Percentiles rank a stretch among this genome's conserved stretches.
phyloP scores from a whole-genome alignment of 306 rosid genomes.

The Clitoria ternatea region DNA sequence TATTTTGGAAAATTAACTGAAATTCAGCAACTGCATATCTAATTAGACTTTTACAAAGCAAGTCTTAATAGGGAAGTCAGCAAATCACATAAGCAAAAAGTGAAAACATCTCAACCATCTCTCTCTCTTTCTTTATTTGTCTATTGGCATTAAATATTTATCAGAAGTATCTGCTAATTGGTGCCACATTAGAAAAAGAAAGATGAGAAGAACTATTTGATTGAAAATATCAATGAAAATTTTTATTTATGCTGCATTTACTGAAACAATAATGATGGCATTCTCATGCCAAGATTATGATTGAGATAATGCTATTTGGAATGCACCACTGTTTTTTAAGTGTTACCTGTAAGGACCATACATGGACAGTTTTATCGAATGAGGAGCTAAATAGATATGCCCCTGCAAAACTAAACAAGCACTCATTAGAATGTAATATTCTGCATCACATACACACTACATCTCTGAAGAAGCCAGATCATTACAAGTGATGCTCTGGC shows the following conservation, averaged over 20 bases:
- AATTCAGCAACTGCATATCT: not conserved
- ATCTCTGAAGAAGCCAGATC: not conserved
- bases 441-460: conserved; percentile 9
- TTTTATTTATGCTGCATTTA: conserved; percentile 8
- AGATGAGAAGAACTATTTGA: conserved; percentile 9
- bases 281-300: conserved; percentile 4
- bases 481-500: conserved; percentile 1
- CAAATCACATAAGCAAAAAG: not conserved
- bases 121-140: conserved; percentile 9
- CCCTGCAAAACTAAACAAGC: conserved; percentile 50
- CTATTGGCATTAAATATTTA: not conserved
- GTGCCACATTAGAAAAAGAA: not conserved
- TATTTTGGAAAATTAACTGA: not conserved
- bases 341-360: conserved; percentile 90
- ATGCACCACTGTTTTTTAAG: conserved; percentile 17
- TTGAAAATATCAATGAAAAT: not conserved
- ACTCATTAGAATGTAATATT: conserved; percentile 29
- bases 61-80: not conserved
- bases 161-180: not conserved
- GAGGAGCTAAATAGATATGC: conserved; percentile 88
- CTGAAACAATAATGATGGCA: conserved; percentile 19
- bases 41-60: not conserved
- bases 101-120: not conserved
- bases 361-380: conserved; percentile 74
- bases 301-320: conserved; percentile 11